A percentile compares a stretch with the other conserved stretches of the same genome.
These are phyloP conservation scores for Globisporangium nagaii DNA, from an alignment of 352 stramenopile species.

Conservation along the genomic window DNA sequence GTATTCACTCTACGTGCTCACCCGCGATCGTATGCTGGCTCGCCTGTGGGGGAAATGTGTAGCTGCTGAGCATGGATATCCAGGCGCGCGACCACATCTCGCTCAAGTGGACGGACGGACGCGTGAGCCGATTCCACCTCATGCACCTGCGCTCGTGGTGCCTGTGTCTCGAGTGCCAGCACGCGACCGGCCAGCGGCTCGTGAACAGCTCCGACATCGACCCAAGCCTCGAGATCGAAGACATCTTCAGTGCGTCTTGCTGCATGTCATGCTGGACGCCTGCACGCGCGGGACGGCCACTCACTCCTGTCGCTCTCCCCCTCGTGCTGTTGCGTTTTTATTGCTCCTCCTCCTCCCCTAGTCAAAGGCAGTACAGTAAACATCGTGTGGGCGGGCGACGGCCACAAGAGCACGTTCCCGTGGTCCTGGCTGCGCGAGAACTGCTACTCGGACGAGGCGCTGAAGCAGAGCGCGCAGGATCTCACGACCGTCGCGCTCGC, in stretches of 20 bases:
- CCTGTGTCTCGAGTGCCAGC: slow-evolving; percentile 57
- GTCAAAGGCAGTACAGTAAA: slow-evolving; percentile 67
- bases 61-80: slow-evolving; percentile 70
- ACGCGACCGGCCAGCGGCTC: slow-evolving; percentile 73
- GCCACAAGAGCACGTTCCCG: slow-evolving; percentile 64
- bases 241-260: slow-evolving; percentile 54
- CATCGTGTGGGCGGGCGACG: slow-evolving; percentile 59
- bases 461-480: slow-evolving; percentile 40
- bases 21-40: not conserved
- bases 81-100: slow-evolving; percentile 67
- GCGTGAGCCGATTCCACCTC: slow-evolving; percentile 63
- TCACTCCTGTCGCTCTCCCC: not conserved
- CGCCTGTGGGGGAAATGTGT: not conserved
- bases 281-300: too few relatives aligned
- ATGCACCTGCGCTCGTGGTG: slow-evolving; percentile 79
- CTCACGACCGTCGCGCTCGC: slow-evolving; percentile 43
- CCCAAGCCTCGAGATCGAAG: slow-evolving; percentile 52
- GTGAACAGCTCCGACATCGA: slow-evolving; percentile 70
- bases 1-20: not conserved
- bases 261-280: not conserved
- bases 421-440: slow-evolving; percentile 72
- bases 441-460: slow-evolving; percentile 56
- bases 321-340: not conserved
- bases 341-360: slow-evolving; percentile 8
- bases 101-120: slow-evolving; percentile 74